Evolutionary conservation across 768 basidiomycete genomes (phyloP), one percentile per base, ranked within the genome.

Genomic region (Austroboletus festivus): DNA sequence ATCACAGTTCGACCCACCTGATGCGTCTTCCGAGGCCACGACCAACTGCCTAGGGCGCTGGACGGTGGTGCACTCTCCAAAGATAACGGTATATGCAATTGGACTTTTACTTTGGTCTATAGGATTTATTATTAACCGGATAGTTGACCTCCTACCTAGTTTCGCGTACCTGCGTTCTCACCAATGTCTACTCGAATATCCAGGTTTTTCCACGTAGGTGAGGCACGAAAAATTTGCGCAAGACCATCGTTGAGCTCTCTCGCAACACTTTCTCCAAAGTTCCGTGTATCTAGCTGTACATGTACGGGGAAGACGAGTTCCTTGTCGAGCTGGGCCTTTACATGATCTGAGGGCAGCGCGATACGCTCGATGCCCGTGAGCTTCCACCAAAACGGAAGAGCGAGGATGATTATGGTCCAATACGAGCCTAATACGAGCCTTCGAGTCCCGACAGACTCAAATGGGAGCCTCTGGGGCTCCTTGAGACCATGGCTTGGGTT

Each of bases 301-400:
- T 57, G 37, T 24, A 70, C 42, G 9, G 82, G 79, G 43, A 83
- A 71, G 19, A 58, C 48, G 19, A 81, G 70, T 33, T 68, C 63
- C 50, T 70, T 73, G 40, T 68, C 64, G 37, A 78, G 71, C 56
- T 83, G 75, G 6, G 75, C 72, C 34, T 65, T 64, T 28, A 93
- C 83, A 19, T 80, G 77, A 37, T 69, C 66, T 8, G 75, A 70
- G 1, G 94, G 91, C 12, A 96, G 71, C 0, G 85, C 72, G 15
- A 88, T 74, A 22, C 94, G 81, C 60, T 93, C 79, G 23, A 98
- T 95, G 54, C 88, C 89, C 5, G 96, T 98, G 22, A 88, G 85
- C 43, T 74, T 76, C 92, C 93, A 97, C 96, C 96, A 99, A 42
- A 91, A 76, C 3, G 96, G 96, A 18, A 94, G 50, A 1, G 85